Base-by-base conservation (phyloP, 2,329 filamentous ascomycete genomes). In the Fusarium buharicum region DNA sequence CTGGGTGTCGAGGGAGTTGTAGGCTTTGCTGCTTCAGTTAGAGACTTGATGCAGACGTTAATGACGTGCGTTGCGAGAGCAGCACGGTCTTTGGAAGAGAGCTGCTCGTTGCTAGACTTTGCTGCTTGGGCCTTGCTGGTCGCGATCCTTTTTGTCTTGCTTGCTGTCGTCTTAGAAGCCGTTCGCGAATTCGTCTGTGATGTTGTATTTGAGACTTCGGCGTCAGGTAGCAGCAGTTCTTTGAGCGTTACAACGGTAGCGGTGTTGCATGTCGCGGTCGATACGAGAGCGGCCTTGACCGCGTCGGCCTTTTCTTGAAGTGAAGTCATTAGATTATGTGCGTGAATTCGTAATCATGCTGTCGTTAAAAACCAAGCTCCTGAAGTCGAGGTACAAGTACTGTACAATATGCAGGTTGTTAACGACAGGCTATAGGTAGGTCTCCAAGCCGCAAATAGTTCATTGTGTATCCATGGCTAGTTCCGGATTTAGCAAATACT, bases 1-100 rank as follows among this genome's bases (percentile, higher is more conserved):
- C 68, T 66, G 8, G 76, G 70, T 13, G 75, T 72, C 3, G 73
- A 50, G 4, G 69, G 61, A 2, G 74, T 63, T 4, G 76, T 59
- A 3, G 78, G 74, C 71, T 88, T 92, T 17, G 86, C 80, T 0
- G 86, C 86, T 52, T 90, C 87, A n/a, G 83, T 82, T 4, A 94
- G 81, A 10, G 84, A 81, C 69, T 90, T 92, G 34, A 93, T 79
- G 1, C 87, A 82, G 7, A 81, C 79, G 72, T 93, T 94, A 68
- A 92, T 86, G 31, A 92, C 81, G 59, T 92, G 85, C 0, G 90
- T 92, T 12, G 90, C 90, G 31, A 93, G 77, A 39, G 85, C 80
- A 46, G 86, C 87, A 73, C 83, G 86, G 55, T 92, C 89, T 66
- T 75, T 80, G 64, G 66, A 50, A 18, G 59, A 74, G 64, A 68